These are phyloP conservation scores for Gossypium davidsonii DNA, from an alignment of 441 rosid species.

Conservation along the genomic window DNA sequence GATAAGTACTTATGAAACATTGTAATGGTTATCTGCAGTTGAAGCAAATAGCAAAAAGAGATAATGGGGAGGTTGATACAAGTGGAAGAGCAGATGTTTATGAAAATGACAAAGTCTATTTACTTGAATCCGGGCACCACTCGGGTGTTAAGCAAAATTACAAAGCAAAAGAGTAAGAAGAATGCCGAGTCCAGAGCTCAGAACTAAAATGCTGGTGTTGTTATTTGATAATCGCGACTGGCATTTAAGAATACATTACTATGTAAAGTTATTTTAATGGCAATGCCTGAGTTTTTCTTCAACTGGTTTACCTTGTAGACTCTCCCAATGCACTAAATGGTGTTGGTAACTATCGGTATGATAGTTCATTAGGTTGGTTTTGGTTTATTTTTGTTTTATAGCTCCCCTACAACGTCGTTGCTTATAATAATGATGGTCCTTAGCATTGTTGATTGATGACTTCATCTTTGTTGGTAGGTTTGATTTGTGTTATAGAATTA, in stretches of 20 bases:
- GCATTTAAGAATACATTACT: not conserved
- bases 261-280: not conserved
- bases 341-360: constrained; percentile 55
- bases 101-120: constrained; percentile 19
- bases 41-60: constrained; percentile 24
- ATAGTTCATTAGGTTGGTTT: constrained; percentile 37
- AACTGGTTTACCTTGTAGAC: constrained; percentile 26
- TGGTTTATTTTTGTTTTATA: not conserved
- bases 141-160: constrained; percentile 25
- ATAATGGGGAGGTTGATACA: constrained; percentile 24
- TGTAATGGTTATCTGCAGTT: constrained; percentile 30
- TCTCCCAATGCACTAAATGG: constrained; percentile 31
- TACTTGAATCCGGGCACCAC: constrained; percentile 24
- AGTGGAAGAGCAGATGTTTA: constrained; percentile 18
- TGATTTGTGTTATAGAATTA: constrained; percentile 7
- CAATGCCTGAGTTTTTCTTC: constrained; percentile 11
- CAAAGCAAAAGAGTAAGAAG: constrained; percentile 35
- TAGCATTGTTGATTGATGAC: not conserved
- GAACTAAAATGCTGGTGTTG: constrained; percentile 34
- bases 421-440: not conserved
- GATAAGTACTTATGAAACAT: constrained; percentile 2
- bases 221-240: not conserved
- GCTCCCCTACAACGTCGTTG: not conserved
- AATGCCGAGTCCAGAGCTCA: constrained; percentile 24
- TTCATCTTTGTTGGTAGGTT: constrained; percentile 38